Evolutionary conservation across 345 rosid species (phyloP).

Genomic region (Citrus sp.): DNA sequence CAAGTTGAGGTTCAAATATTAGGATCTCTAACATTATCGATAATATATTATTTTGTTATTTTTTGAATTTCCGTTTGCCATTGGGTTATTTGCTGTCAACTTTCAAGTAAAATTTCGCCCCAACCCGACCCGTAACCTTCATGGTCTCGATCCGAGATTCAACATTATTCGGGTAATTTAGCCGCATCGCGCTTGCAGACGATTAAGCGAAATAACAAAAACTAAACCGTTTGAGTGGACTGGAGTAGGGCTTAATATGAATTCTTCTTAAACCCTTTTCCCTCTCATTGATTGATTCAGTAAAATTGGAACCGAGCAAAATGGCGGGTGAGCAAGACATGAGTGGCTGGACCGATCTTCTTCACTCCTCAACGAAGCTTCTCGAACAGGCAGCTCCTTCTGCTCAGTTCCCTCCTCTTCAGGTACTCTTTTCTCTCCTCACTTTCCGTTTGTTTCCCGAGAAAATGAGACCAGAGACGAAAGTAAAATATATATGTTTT

Average conservation of each 20-base stretch:
- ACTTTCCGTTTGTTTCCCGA: slow-evolving; percentile 4
- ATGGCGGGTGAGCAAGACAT: slow-evolving; percentile 87
- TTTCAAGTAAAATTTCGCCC: no score
- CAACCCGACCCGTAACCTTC: no score
- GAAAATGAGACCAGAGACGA: not conserved
- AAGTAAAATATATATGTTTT: not conserved
- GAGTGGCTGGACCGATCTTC: slow-evolving; percentile 90
- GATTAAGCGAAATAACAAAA: not conserved
- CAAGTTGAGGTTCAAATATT: no score
- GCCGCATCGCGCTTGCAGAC: not conserved
- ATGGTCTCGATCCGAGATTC: no score
- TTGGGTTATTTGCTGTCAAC: no score
- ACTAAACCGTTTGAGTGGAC: not conserved
- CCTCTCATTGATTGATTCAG: not conserved
- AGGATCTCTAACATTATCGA: no score
- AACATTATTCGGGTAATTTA: not conserved
- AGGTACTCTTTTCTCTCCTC: slow-evolving; percentile 43
- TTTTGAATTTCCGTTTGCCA: no score
- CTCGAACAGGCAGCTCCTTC: slow-evolving; percentile 98
- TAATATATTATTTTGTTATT: no score
- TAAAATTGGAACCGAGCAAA: slow-evolving; percentile 14
- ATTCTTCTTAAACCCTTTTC: not conserved
- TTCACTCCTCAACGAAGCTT: slow-evolving; percentile 89
- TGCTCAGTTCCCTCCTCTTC: slow-evolving; percentile 98
- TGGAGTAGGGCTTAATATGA: not conserved